Conservation (phyloP, 768 basidiomycete genomes). For the Boletus eberwhitei region DNA sequence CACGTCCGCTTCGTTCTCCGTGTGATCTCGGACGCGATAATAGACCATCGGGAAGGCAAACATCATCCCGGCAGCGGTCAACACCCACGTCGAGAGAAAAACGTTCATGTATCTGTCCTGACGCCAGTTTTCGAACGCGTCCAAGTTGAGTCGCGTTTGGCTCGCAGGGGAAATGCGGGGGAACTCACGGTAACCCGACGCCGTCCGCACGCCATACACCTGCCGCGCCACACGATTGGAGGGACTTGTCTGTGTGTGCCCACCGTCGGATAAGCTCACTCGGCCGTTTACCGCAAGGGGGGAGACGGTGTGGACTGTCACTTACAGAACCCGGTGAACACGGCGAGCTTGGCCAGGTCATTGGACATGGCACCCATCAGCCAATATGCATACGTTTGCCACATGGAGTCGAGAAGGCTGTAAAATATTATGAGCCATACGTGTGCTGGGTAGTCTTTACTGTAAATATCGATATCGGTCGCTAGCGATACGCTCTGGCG, state of each 20-base stretch:
- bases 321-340: constrained; percentile 81
- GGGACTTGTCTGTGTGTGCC: constrained; percentile 53
- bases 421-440: constrained; percentile 68
- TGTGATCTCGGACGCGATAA: constrained; percentile 59
- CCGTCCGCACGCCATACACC: constrained; percentile 73
- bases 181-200: constrained; percentile 54
- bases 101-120: constrained; percentile 58
- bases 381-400: constrained; percentile 84
- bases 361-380: constrained; percentile 88
- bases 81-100: constrained; percentile 68
- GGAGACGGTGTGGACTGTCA: constrained; percentile 12
- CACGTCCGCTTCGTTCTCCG: constrained; percentile 53
- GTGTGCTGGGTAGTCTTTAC: constrained; percentile 50
- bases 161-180: neutral
- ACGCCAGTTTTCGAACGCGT: neutral
- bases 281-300: neutral
- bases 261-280: neutral
- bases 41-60: constrained; percentile 74
- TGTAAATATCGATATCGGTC: constrained; percentile 56
- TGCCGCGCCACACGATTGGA: constrained; percentile 73
- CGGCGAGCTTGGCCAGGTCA: constrained; percentile 72
- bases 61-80: constrained; percentile 61
- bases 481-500: constrained; percentile 42
- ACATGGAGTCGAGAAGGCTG: constrained; percentile 79
- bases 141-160: neutral